These are phyloP conservation scores for Globisporangium takayamanum DNA, from an alignment of 352 stramenopile species.

Conservation along the genomic window DNA sequence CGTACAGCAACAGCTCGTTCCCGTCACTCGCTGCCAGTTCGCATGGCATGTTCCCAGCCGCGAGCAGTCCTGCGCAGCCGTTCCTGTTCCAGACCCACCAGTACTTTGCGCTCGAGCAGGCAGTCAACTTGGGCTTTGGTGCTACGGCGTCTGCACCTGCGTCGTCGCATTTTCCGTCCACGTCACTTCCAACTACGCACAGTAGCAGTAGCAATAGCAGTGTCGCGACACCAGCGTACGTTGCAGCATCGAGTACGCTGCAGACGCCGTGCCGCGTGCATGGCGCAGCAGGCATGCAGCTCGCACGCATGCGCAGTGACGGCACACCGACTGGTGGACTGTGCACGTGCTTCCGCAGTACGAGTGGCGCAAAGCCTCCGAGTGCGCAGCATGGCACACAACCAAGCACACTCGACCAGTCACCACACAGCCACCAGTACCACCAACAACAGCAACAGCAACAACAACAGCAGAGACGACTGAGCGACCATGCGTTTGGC, in stretches of 20 bases:
- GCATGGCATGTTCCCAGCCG: not conserved
- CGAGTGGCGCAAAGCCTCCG: constrained; percentile 11
- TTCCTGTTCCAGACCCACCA: constrained; percentile 10
- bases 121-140: not conserved
- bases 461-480: constrained; percentile 1
- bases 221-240: not conserved
- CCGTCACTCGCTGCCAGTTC: not conserved
- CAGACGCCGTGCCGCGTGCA: constrained; percentile 7
- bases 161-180: not conserved
- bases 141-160: not conserved
- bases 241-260: not conserved
- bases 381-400: not conserved
- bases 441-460: not conserved
- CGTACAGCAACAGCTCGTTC: constrained; percentile 7
- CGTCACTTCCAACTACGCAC: not conserved
- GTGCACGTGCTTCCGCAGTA: constrained; percentile 34
- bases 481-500: not conserved
- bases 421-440: too few species aligned
- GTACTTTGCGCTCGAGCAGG: constrained; percentile 13
- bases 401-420: not conserved
- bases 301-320: not conserved
- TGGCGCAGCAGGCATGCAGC: constrained; percentile 2
- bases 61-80: not conserved
- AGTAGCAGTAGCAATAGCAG: not conserved
- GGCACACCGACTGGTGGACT: not conserved